Evolutionary conservation across 2,329 filamentous ascomycete species (phyloP), one percentile per base, ranked within the genome.

Genomic region (Elsinoe perseae): DNA sequence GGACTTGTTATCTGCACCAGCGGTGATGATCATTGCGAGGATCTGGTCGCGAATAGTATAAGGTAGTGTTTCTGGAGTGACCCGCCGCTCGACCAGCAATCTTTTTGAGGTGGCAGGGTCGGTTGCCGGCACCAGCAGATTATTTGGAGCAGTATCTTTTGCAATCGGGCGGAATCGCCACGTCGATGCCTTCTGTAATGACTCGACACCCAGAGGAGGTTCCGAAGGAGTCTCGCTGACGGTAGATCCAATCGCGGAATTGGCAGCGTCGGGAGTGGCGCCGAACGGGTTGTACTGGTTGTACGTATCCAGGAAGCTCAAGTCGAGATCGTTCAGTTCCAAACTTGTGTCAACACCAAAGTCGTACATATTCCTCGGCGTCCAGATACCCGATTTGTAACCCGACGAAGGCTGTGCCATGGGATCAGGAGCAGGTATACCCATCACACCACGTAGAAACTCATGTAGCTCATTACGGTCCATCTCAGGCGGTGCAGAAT

Each of bases 1-100:
- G 18, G 81, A 79, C 48, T 66, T 50, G 69, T 77, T 70, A 68
- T 78, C 63, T 0, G 70, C 70, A 46, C 77, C 78, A 3, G 78
- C 81, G 50, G 77, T 75, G 32, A 88, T 70, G 1, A 87, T 79
- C 57, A 87, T 76, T 9, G 79, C 82, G 56, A 89, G 71, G 1
- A 87, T 77, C 46, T 77, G 77, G 66, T 89, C 85, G 27, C 74
- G 69, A 18, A 71, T 71, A 2, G 68, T 70, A 42, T 70, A 69
- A 16, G 69, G 66, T 2, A 76, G 61, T 30, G 69, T 69, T 56
- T 75, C 73, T 38, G 67, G 67, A 4, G 72, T 71, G 1, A 72
- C 70, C 25, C 73, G 65, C n/a, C 72, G 66, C 44, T 71, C 70
- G 2, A 73, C 66, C 8, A 69, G 68, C 1, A 71, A 57, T 25